phyloP scores from a whole-genome alignment of 768 basidiomycete genomes.

The Termitomyces bulborhizus region DNA sequence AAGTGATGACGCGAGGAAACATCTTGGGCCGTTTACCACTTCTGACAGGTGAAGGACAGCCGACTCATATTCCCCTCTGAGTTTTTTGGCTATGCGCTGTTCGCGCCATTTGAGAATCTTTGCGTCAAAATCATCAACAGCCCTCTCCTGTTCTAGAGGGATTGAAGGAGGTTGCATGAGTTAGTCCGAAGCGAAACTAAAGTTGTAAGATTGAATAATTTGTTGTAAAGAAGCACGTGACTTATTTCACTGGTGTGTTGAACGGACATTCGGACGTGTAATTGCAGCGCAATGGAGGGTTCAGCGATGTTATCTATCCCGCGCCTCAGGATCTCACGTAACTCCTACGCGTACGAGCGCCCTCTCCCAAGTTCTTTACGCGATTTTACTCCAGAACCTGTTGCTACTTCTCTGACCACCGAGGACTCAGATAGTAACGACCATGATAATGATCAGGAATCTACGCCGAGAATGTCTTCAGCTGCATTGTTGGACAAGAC shows the following conservation, averaged over 20 bases:
- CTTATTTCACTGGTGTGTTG: not conserved
- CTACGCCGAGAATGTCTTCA: constrained; percentile 31
- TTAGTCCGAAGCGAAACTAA: not conserved
- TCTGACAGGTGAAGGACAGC: constrained; percentile 56
- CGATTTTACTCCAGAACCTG: constrained; percentile 25
- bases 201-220: too few species aligned
- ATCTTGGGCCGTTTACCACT: constrained; percentile 15
- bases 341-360: constrained; percentile 19
- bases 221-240: not conserved
- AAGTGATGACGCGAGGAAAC: not conserved
- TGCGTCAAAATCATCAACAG: constrained; percentile 47
- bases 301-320: constrained; percentile 18
- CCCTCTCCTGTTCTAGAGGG: constrained; percentile 47
- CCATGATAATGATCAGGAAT: constrained; percentile 30
- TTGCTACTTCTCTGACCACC: constrained; percentile 16
- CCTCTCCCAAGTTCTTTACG: constrained; percentile 26
- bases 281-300: constrained; percentile 22
- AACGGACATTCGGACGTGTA: not conserved
- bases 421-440: constrained; percentile 20
- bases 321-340: constrained; percentile 30
- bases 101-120: constrained; percentile 67
- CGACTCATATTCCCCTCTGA: constrained; percentile 76
- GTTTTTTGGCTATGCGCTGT: constrained; percentile 59
- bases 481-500: constrained; percentile 15
- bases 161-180: constrained; percentile 39